Percentiles rank a stretch among this genome's conserved stretches.
These are phyloP conservation scores for Zygosaccharomyces bisporus DNA, from an alignment of 805 yeast genomes.

Conservation along the genomic window DNA sequence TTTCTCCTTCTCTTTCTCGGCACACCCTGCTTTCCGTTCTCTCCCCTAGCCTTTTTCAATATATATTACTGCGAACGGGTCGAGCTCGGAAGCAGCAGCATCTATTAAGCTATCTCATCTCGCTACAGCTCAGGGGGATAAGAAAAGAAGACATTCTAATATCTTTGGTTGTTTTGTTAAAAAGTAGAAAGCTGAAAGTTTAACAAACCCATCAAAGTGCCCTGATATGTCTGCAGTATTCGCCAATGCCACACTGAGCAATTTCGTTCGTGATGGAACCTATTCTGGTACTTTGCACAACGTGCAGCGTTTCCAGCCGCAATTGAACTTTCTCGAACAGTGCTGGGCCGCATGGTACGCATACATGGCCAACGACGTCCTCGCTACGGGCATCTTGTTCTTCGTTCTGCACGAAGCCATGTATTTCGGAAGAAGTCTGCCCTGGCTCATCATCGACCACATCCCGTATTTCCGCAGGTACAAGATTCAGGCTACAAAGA, in stretches of 20 bases:
- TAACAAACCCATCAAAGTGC: background rate
- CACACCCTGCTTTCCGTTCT: too few species aligned
- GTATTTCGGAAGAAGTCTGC: constrained; percentile 86
- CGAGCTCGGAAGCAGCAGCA: too few species aligned
- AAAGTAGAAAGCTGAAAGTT: background rate
- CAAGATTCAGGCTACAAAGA: constrained; percentile 78
- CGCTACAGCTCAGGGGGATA: too few species aligned
- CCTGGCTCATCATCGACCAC: constrained; percentile 80
- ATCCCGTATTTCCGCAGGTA: constrained; percentile 75
- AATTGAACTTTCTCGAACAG: constrained; percentile 53
- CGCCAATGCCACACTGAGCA: constrained; percentile 23
- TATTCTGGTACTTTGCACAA: constrained; percentile 21
- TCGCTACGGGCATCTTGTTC: constrained; percentile 83
- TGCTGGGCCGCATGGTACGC: constrained; percentile 83
- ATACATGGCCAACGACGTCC: constrained; percentile 73
- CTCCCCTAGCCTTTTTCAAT: too few species aligned
- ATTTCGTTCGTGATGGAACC: constrained; percentile 12
- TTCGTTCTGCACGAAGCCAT: constrained; percentile 74
- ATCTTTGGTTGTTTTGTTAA: too few species aligned
- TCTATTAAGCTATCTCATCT: too few species aligned
- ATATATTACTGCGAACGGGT: too few species aligned
- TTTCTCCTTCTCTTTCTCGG: too few species aligned
- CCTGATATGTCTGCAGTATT: constrained; percentile 28
- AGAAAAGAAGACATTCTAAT: too few species aligned
- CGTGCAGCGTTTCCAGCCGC: constrained; percentile 37